phyloP scores from a whole-genome alignment of 768 basidiomycete genomes.

The Kwoniella dendrophila region DNA sequence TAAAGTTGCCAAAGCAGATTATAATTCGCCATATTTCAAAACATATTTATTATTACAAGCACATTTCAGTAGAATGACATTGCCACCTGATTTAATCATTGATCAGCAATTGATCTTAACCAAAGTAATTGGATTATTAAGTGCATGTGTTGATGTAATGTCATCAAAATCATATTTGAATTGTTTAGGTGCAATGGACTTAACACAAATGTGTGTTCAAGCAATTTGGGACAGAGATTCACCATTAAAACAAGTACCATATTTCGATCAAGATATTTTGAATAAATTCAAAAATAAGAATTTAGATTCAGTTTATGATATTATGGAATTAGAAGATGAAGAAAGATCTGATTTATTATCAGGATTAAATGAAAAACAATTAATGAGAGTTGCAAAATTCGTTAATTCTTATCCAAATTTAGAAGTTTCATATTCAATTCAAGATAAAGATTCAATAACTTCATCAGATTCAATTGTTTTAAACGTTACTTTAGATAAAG shows the following conservation, averaged over 20 bases:
- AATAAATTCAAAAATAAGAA: conserved; percentile 78
- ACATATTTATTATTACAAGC: conserved; percentile 95
- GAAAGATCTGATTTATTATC: conserved; percentile 75
- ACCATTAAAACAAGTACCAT: conserved; percentile 91
- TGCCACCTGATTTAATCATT: conserved; percentile 89
- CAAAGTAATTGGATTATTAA: conserved; percentile 86
- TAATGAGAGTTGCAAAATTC: conserved; percentile 95
- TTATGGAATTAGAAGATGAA: conserved; percentile 98
- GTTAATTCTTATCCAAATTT: conserved; percentile 98
- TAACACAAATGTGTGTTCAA: conserved; percentile 98
- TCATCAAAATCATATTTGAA: conserved; percentile 94
- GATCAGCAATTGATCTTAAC: conserved; percentile 85
- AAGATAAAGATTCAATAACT: conserved; percentile 75
- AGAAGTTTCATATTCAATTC: conserved; percentile 84
- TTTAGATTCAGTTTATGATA: conserved; percentile 89
- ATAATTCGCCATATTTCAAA: conserved; percentile 96
- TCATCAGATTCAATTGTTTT: conserved; percentile 81
- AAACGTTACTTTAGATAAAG: conserved; percentile 75
- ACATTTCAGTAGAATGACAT: conserved; percentile 88
- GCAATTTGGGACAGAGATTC: conserved; percentile 97
- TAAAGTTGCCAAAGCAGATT: conserved; percentile 77
- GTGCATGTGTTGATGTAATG: conserved; percentile 97
- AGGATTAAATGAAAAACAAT: conserved; percentile 82
- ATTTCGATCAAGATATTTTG: conserved; percentile 88
- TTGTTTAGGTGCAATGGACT: conserved; percentile 93